Conservation (phyloP, 2,329 filamentous ascomycete species). For the Xylaria sp. region DNA sequence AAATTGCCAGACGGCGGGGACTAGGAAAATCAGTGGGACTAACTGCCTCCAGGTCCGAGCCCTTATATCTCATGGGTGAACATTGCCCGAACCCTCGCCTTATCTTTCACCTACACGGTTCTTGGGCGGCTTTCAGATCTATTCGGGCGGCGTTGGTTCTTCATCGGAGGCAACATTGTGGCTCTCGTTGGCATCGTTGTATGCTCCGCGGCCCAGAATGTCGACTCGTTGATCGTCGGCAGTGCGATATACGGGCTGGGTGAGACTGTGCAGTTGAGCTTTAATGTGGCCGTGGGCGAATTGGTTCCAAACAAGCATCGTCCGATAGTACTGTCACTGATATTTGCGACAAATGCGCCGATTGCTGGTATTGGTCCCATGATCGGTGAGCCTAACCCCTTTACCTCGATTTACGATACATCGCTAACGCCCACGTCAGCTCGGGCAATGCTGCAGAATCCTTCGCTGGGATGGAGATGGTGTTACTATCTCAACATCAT, state of each 20-base stretch:
- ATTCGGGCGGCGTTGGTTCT: constrained; percentile 45
- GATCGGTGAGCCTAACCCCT: constrained; percentile 32
- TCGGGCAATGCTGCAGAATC: constrained; percentile 39
- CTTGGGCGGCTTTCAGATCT: constrained; percentile 45
- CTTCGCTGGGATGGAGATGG: constrained; percentile 44
- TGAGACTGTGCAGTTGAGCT: constrained; percentile 42
- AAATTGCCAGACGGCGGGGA: not conserved
- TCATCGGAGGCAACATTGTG: constrained; percentile 42
- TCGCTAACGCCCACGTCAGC: constrained; percentile 24
- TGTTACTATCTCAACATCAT: constrained; percentile 48
- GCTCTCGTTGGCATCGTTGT: constrained; percentile 42
- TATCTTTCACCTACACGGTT: constrained; percentile 43
- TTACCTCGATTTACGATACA: not conserved
- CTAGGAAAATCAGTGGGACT: not conserved
- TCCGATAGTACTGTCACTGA: constrained; percentile 37
- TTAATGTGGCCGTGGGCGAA: constrained; percentile 44
- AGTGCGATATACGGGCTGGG: constrained; percentile 41
- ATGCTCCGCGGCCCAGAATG: constrained; percentile 39
- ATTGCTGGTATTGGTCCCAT: constrained; percentile 41
- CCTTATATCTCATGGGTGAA: constrained; percentile 41
- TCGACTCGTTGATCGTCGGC: constrained; percentile 42
- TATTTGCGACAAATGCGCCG: constrained; percentile 40
- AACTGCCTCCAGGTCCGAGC: constrained; percentile 33
- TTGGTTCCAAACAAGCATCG: constrained; percentile 48
- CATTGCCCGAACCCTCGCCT: constrained; percentile 40